Evolutionary conservation across 1,139 yeast species (phyloP).

Genomic region (Hemisphaericaspora subhashii): DNA sequence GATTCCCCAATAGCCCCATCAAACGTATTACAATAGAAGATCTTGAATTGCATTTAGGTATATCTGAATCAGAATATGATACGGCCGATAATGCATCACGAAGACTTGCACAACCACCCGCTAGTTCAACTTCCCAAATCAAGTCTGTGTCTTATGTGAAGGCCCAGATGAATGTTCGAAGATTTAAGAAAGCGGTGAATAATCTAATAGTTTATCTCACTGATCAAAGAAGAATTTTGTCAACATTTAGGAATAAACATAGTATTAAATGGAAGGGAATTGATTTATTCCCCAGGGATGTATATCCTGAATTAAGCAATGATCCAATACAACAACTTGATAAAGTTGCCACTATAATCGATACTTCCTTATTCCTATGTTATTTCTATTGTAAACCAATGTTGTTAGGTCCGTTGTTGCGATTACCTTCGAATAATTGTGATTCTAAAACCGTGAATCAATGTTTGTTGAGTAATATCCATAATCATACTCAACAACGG

Average conservation of each 20-base stretch:
- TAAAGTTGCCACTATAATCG: conserved; percentile 55
- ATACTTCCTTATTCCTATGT: conserved; percentile 76
- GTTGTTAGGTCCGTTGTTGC: conserved; percentile 77
- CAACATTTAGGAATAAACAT: conserved; percentile 36
- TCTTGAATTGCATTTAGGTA: conserved; percentile 15
- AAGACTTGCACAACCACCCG: background rate
- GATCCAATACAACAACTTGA: conserved; percentile 14
- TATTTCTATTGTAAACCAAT: conserved; percentile 68
- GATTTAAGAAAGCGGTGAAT: conserved; percentile 47
- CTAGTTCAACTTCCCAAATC: background rate
- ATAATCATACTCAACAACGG: conserved; percentile 29
- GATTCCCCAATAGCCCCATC: conserved; percentile 18
- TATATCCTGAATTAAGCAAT: conserved; percentile 27
- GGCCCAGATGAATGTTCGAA: conserved; percentile 17
- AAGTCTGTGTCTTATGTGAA: conserved; percentile 1
- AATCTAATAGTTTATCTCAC: conserved; percentile 57
- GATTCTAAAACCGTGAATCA: conserved; percentile 62
- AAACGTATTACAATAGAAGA: conserved; percentile 31
- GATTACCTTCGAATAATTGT: conserved; percentile 73
- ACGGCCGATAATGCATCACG: conserved; percentile 34
- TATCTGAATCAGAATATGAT: conserved; percentile 16
- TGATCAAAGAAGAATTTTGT: conserved; percentile 52
- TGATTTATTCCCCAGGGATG: conserved; percentile 39
- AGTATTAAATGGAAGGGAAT: conserved; percentile 47
- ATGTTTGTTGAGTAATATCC: conserved; percentile 40